These are phyloP conservation scores for Firmiana major DNA, from an alignment of 345 rosid genomes.

Conservation along the genomic window DNA sequence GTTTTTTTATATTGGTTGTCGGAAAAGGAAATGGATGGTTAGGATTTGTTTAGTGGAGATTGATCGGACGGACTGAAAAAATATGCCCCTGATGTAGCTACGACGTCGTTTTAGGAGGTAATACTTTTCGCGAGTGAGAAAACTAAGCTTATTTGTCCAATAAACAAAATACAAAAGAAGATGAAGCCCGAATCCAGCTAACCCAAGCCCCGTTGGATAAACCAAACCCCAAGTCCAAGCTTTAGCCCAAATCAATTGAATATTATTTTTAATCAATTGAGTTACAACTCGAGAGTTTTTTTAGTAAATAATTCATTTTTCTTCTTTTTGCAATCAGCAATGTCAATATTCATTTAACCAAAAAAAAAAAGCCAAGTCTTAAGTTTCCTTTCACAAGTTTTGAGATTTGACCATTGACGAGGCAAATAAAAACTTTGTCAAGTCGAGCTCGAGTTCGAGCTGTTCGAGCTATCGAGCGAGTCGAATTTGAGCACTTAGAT, in stretches of 20 bases:
- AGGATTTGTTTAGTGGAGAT: not conserved
- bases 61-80: not conserved
- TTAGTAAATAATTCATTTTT: not conserved
- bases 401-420: not conserved
- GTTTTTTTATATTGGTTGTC: not conserved
- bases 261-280: no score
- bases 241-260: not conserved
- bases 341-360: not conserved
- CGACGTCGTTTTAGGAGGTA: not conserved
- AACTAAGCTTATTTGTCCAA: not conserved
- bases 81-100: no score
- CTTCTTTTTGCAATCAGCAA: not conserved
- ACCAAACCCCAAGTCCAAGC: not conserved
- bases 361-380: not conserved
- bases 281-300: no score
- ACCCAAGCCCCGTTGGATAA: not conserved
- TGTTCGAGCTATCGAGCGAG: no score
- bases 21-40: not conserved
- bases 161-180: not conserved
- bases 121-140: not conserved
- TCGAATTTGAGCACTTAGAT: no score
- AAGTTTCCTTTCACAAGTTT: not conserved
- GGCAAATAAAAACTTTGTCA: not conserved
- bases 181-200: not conserved
- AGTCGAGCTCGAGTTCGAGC: no score